These are phyloP conservation scores for Calendula officinalis DNA, from an alignment of 129 eudicot species.

Conservation along the genomic window DNA sequence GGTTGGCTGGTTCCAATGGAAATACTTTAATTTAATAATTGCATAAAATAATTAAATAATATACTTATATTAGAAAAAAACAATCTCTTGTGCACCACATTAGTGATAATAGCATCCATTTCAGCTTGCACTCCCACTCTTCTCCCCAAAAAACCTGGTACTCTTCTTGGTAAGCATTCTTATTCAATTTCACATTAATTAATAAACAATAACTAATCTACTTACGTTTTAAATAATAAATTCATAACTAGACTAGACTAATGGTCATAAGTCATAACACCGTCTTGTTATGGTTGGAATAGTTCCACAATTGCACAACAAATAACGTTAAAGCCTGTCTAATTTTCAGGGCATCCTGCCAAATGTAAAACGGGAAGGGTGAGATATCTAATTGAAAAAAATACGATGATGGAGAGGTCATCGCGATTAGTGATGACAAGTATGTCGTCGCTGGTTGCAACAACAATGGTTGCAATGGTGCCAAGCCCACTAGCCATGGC, in stretches of 20 bases:
- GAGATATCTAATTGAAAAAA: conserved; percentile 47
- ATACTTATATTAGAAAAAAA: neutral
- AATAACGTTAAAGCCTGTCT: neutral
- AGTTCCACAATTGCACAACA: neutral
- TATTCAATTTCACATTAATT: neutral
- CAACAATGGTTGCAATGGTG: conserved; percentile 57
- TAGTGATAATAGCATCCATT: conserved; percentile 61
- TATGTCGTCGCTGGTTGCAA: conserved; percentile 54
- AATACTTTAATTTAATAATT: conserved; percentile 16
- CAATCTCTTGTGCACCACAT: conserved; percentile 2
- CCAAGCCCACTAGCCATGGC: conserved; percentile 85
- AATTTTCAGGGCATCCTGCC: conserved; percentile 51
- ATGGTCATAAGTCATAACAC: no score
- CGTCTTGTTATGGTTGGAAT: neutral
- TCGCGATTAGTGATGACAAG: conserved; percentile 45
- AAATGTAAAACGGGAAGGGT: conserved; percentile 54
- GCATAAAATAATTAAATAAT: conserved; percentile 13
- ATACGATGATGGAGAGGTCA: conserved; percentile 14
- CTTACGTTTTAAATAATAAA: no score
- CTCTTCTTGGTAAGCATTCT: conserved; percentile 55
- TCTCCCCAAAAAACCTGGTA: conserved; percentile 42
- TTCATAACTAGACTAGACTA: no score
- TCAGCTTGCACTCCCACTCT: conserved; percentile 56
- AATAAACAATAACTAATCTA: neutral
- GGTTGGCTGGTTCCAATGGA: conserved; percentile 39